phyloP scores from a whole-genome alignment of 2,329 filamentous ascomycete species.

The Talaromyces islandicus region DNA sequence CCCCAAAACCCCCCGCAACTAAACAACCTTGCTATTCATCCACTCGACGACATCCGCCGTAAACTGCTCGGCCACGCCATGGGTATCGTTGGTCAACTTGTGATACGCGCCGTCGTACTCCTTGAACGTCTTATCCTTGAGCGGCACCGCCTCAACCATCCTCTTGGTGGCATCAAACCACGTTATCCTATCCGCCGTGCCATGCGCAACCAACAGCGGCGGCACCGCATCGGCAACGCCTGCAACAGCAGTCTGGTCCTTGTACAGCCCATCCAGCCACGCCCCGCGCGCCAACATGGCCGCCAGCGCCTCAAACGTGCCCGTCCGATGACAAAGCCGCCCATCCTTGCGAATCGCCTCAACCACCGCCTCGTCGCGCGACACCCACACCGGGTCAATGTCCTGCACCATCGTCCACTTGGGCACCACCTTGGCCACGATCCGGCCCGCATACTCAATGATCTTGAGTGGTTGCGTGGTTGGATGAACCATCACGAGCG shows the following conservation, averaged over 20 bases:
- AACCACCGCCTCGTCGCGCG: conserved; percentile 42
- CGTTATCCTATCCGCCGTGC: conserved; percentile 66
- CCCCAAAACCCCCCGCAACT: not conserved
- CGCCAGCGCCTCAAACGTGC: conserved; percentile 74
- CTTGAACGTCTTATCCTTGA: conserved; percentile 65
- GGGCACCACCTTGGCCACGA: conserved; percentile 1
- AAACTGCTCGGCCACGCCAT: conserved; percentile 30
- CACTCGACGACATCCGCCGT: conserved; percentile 58
- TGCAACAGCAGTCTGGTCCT: conserved; percentile 12
- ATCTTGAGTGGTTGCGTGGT: conserved; percentile 48
- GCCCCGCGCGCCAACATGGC: conserved; percentile 69
- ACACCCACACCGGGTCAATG: conserved; percentile 18
- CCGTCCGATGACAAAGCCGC: conserved; percentile 69
- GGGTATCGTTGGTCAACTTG: conserved; percentile 42
- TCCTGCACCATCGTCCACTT: conserved; percentile 7
- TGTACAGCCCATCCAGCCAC: conserved; percentile 48
- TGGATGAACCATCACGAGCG: conserved; percentile 72
- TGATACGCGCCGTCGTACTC: conserved; percentile 74
- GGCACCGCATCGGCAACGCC: conserved; percentile 40
- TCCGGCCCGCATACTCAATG: conserved; percentile 2
- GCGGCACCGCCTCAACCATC: conserved; percentile 53
- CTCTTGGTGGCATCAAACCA: conserved; percentile 59
- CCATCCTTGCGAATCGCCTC: not conserved
- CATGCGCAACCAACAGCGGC: conserved; percentile 68
- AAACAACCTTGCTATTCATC: conserved; percentile 39